Percentiles rank a stretch among this genome's conserved stretches.
These are phyloP conservation scores for Rhizophagus clarus DNA, from an alignment of 192 early-diverging fungal genomes.

Conservation along the genomic window DNA sequence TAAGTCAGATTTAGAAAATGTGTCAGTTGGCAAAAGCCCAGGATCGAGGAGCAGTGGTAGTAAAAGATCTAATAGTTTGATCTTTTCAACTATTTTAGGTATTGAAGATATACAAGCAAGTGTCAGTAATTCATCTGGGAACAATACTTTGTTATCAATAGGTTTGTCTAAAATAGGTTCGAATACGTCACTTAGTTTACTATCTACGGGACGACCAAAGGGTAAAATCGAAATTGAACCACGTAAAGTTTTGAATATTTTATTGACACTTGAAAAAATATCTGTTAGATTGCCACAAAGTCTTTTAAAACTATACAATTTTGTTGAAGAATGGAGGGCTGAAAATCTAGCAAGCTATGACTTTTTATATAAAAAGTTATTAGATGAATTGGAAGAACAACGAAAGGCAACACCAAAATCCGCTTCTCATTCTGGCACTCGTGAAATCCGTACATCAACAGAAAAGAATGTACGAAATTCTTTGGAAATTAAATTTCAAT, in stretches of 20 bases:
- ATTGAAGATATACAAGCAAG: conserved; percentile 44
- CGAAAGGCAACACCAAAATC: conserved; percentile 28
- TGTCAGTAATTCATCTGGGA: conserved; percentile 27
- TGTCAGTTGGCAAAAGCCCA: conserved; percentile 40
- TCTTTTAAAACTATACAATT: conserved; percentile 70
- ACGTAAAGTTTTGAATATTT: conserved; percentile 48
- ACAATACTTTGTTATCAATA: conserved; percentile 45
- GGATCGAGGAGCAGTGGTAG: conserved; percentile 34
- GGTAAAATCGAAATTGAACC: conserved; percentile 37
- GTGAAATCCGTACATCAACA: neutral
- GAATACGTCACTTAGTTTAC: conserved; percentile 47
- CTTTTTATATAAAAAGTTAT: conserved; percentile 68
- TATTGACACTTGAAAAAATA: conserved; percentile 51
- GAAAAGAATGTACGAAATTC: conserved; percentile 9
- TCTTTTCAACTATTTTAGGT: conserved; percentile 42
- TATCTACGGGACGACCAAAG: conserved; percentile 38
- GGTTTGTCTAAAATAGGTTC: conserved; percentile 46
- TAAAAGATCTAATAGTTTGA: conserved; percentile 39
- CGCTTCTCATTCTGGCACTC: neutral
- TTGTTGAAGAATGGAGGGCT: conserved; percentile 77
- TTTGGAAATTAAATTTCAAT: conserved; percentile 62
- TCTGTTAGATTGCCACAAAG: conserved; percentile 58
- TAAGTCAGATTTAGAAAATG: conserved; percentile 38
- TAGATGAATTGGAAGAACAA: conserved; percentile 70
- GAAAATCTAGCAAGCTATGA: conserved; percentile 65